Conservation (phyloP, 805 yeast genomes). For the Wickerhamiella bombiphila region DNA sequence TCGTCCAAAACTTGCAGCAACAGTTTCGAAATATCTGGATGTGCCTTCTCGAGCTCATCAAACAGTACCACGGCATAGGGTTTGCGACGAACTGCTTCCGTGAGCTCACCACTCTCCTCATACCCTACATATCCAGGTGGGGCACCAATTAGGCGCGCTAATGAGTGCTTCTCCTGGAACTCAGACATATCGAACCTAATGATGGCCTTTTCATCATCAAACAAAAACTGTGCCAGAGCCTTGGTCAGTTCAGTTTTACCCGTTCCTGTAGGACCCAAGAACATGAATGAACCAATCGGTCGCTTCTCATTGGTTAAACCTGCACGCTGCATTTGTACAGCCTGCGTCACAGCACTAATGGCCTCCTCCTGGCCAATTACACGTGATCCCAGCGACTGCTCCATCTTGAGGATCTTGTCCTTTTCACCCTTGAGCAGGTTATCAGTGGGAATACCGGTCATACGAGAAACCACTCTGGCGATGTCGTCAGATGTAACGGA, state of each 20-base stretch:
- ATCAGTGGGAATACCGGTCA: constrained; percentile 92
- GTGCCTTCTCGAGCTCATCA: constrained; percentile 96
- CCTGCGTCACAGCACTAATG: constrained; percentile 74
- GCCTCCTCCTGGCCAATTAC: constrained; percentile 97
- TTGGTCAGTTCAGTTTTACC: constrained; percentile 96
- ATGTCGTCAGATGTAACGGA: constrained; percentile 90
- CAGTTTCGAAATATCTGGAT: constrained; percentile 84
- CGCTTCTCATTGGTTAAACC: constrained; percentile 88
- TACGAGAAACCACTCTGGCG: constrained; percentile 77
- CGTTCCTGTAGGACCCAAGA: constrained; percentile 96
- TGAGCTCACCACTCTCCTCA: constrained; percentile 85
- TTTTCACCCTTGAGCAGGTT: constrained; percentile 88
- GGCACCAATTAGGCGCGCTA: constrained; percentile 85
- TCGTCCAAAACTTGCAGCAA: constrained; percentile 87
- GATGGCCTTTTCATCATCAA: constrained; percentile 76
- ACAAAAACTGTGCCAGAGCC: constrained; percentile 78
- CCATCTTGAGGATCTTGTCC: constrained; percentile 82
- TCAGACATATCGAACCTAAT: constrained; percentile 96
- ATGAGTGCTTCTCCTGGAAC: constrained; percentile 86
- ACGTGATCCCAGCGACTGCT: constrained; percentile 52
- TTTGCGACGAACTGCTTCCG: constrained; percentile 89
- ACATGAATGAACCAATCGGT: constrained; percentile 93
- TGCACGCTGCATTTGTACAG: constrained; percentile 91
- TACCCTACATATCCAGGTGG: constrained; percentile 98
- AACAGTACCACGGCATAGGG: constrained; percentile 87